phyloP scores from a whole-genome alignment of 345 rosid species.

The Trapa incisa region DNA sequence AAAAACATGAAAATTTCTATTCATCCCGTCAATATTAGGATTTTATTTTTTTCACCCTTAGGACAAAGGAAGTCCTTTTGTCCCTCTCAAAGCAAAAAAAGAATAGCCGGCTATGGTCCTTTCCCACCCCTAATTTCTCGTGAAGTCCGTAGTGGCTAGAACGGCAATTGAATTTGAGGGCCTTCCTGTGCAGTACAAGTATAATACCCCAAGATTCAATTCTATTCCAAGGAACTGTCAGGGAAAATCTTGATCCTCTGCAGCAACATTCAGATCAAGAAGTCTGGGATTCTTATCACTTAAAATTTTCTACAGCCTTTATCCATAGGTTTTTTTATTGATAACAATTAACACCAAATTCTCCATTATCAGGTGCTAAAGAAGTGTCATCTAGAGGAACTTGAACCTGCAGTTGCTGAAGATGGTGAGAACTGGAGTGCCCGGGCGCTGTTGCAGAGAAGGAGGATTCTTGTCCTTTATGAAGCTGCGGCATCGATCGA shows the following conservation, averaged over 20 bases:
- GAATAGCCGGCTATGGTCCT: too few species aligned
- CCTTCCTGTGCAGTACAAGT: constrained; percentile 45
- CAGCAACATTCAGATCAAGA: constrained; percentile 61
- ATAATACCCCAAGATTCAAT: constrained; percentile 88
- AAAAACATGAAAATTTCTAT: too few species aligned
- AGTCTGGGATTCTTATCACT: constrained; percentile 50
- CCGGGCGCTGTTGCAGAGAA: constrained; percentile 55
- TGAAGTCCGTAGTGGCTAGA: constrained; percentile 38
- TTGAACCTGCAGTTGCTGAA: constrained; percentile 43
- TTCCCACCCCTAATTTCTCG: too few species aligned
- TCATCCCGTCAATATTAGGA: too few species aligned
- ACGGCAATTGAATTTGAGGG: constrained; percentile 39
- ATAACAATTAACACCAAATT: neutral
- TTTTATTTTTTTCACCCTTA: too few species aligned
- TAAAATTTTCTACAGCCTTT: neutral
- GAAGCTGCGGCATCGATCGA: constrained; percentile 92
- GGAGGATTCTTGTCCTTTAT: constrained; percentile 60
- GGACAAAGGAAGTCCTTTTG: too few species aligned
- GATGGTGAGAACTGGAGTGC: constrained; percentile 93
- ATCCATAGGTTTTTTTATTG: neutral
- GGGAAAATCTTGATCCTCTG: constrained; percentile 75
- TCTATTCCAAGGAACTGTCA: constrained; percentile 72
- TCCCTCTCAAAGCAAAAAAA: too few species aligned
- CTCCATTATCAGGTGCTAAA: constrained; percentile 26
- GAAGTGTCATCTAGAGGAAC: constrained; percentile 42